A percentile compares a stretch with the other conserved stretches of the same genome.
phyloP scores from a whole-genome alignment of 306 rosid genomes.

The Trifolium repens region DNA sequence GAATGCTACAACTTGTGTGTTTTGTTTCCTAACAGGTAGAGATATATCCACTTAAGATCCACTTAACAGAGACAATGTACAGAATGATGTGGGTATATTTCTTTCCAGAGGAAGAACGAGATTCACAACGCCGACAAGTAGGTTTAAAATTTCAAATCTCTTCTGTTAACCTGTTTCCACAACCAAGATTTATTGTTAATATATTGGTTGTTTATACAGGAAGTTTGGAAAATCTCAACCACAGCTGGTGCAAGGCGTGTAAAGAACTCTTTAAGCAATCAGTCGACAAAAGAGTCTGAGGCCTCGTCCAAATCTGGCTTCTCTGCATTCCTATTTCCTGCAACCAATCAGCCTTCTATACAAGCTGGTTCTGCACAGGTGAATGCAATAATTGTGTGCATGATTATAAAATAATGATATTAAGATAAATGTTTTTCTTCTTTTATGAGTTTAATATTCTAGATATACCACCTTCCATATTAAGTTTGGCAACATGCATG shows the following conservation, averaged over 20 bases:
- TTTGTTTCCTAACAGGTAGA: slow-evolving; percentile 70
- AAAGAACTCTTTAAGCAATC: slow-evolving; percentile 63
- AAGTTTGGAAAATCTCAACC: slow-evolving; percentile 97
- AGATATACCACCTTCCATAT: slow-evolving; percentile 7
- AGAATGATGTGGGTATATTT: slow-evolving; percentile 97
- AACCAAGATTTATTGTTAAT: slow-evolving; percentile 30
- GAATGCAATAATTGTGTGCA: neutral
- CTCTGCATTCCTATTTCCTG: slow-evolving; percentile 47
- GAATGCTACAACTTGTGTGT: slow-evolving; percentile 17
- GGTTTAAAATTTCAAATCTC: slow-evolving; percentile 39
- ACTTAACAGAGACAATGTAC: slow-evolving; percentile 91
- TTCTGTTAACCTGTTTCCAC: slow-evolving; percentile 12
- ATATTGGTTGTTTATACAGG: slow-evolving; percentile 59
- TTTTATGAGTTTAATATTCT: slow-evolving; percentile 18
- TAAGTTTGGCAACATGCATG: slow-evolving; percentile 42
- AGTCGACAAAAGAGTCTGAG: slow-evolving; percentile 64
- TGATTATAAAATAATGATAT: slow-evolving; percentile 30
- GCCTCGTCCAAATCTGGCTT: slow-evolving; percentile 57
- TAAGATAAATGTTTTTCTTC: slow-evolving; percentile 21
- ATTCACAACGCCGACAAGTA: slow-evolving; percentile 92
- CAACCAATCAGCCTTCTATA: slow-evolving; percentile 52
- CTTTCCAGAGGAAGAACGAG: slow-evolving; percentile 86
- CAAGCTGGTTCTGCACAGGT: slow-evolving; percentile 45
- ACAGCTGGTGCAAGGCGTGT: slow-evolving; percentile 88
- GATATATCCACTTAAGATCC: slow-evolving; percentile 94